phyloP scores from a whole-genome alignment of 1,139 yeast species.

The Candida pseudoviswanathii region DNA sequence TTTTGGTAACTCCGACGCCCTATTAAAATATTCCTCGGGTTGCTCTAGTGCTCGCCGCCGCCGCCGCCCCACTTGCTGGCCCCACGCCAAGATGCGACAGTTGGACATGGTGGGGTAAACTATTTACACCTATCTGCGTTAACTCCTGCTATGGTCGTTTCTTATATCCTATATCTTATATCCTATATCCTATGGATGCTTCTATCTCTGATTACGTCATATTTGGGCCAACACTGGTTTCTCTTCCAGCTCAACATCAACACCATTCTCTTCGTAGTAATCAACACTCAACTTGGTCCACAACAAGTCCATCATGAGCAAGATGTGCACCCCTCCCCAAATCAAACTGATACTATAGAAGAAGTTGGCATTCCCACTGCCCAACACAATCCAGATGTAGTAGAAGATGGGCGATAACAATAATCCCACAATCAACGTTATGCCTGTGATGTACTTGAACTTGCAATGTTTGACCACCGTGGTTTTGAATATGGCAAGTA shows the following conservation, averaged over 20 bases:
- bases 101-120: not conserved
- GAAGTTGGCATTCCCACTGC: slow-evolving; percentile 94
- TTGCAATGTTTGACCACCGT: slow-evolving; percentile 39
- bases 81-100: too few species aligned
- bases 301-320: slow-evolving; percentile 71
- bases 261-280: slow-evolving; percentile 52
- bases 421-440: slow-evolving; percentile 41
- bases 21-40: too few species aligned
- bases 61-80: too few species aligned
- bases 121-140: slow-evolving; percentile 1
- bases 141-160: not conserved
- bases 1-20: not conserved
- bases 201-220: slow-evolving; percentile 14
- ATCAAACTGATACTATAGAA: slow-evolving; percentile 91
- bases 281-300: slow-evolving; percentile 82
- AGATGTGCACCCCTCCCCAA: slow-evolving; percentile 71
- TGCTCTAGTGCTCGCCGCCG: too few species aligned
- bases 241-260: slow-evolving; percentile 20
- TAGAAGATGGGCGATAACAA: slow-evolving; percentile 83
- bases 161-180: too few species aligned
- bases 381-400: slow-evolving; percentile 91
- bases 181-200: not conserved
- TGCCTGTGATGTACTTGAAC: slow-evolving; percentile 34
- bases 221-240: slow-evolving; percentile 44
- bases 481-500: slow-evolving; percentile 58